Percentiles rank a stretch among this genome's conserved stretches.
These are phyloP conservation scores for Hortiboletus rubellus DNA, from an alignment of 1,284 basidiomycete species.

Conservation along the genomic window DNA sequence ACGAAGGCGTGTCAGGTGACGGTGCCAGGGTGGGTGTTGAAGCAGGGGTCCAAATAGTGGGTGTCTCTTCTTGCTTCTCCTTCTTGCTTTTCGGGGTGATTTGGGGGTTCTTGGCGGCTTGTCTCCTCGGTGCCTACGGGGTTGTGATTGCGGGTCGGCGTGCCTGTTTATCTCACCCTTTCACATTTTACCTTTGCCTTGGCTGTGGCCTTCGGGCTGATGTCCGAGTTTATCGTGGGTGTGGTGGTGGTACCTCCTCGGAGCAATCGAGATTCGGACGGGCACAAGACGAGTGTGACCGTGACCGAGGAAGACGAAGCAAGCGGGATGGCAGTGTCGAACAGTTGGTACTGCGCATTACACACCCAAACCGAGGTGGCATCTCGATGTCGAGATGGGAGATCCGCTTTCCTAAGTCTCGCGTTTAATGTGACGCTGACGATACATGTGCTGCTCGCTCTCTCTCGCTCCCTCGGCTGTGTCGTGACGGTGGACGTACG, in stretches of 20 bases:
- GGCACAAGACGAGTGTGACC: background rate
- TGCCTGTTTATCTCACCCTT: background rate
- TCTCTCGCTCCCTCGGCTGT: background rate
- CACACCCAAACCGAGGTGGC: no score
- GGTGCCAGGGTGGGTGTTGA: conserved; percentile 25
- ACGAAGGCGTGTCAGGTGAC: conserved; percentile 24
- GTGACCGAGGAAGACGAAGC: background rate
- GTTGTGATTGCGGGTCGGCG: background rate
- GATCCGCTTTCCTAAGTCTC: background rate
- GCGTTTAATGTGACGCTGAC: background rate
- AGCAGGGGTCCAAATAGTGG: conserved; percentile 20
- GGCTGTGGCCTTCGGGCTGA: background rate
- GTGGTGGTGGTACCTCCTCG: background rate
- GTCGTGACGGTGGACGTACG: background rate
- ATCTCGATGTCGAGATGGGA: conserved; percentile 4
- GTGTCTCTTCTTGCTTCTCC: conserved; percentile 2
- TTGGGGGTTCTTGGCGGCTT: background rate
- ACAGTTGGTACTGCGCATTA: background rate
- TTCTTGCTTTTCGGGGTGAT: background rate
- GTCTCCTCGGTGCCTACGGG: background rate
- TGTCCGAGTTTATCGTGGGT: conserved; percentile 16
- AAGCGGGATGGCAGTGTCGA: background rate
- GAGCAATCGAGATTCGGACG: conserved; percentile 11
- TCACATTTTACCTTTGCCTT: background rate
- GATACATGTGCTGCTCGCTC: conserved; percentile 1